Evolutionary conservation across 2,329 filamentous ascomycete genomes (phyloP), one percentile per base, ranked within the genome.

Genomic region (Penicillium sp.): DNA sequence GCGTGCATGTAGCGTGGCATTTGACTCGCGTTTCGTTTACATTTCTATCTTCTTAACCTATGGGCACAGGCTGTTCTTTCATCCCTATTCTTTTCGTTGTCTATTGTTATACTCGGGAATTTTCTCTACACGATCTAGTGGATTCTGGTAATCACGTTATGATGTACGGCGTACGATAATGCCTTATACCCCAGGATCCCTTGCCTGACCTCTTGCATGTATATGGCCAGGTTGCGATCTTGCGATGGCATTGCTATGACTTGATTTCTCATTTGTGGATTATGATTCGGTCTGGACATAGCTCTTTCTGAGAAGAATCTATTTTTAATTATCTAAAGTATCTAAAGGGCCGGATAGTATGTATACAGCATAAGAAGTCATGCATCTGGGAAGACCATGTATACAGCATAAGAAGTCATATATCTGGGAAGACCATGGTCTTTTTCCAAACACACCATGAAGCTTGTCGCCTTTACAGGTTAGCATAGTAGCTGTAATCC

Each of bases 401-500:
- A 6, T 9, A 9, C 6, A 27, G 26, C 4, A 27, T 27, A 27
- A 7, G 26, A 27, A 27, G 1, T 27, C n/a, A n/a, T n/a, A n/a
- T n/a, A n/a, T n/a, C n/a, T n/a, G n/a, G n/a, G n/a, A n/a, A 6
- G 12, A 15, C 12, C 14, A 31, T 15, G 15, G 29, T 15, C 29
- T 6, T 4, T 15, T 15, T 15, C 14, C 29, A 5, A 15, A 14
- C 11, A 12, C 29, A 15, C 5, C 29, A 31, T 31, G 29, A 5
- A 15, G 5, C 14, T 6, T 31, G 4, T 15, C 14, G 12, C 25
- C 23, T 35, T 35, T 45, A 51, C 41, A 43, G 33, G 25, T 51
- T 41, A 25, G 52, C 56, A 46, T 70, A 69, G 40, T 70, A 70
- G 43, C 52, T 55, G 47, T 72, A 65, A 45, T 69, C 60, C 61